Base-by-base conservation (phyloP, 768 basidiomycete species). In the Mycena venus region DNA sequence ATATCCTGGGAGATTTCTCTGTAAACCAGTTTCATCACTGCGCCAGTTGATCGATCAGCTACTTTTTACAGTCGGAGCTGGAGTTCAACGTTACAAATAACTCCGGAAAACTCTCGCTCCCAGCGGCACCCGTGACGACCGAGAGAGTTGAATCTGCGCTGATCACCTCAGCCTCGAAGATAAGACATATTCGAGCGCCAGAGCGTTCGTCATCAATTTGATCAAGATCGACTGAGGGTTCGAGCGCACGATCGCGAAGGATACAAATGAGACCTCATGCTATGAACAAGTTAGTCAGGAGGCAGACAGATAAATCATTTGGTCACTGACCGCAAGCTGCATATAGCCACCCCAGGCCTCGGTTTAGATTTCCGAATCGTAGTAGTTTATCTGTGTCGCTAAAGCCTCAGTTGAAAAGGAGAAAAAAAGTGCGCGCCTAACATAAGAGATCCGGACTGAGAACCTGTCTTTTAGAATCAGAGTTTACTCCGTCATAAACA, bases 221-320 rank as follows among this genome's bases (percentile, higher is more conserved):
- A n/a, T n/a, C n/a, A n/a, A n/a, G n/a, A n/a, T n/a, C n/a, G n/a
- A n/a, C n/a, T n/a, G n/a, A n/a, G 36, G 61, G 23, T 64, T 49
- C 23, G 19, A 58, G 9, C 0, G 51, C 51, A 23, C n/a, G 2
- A 8, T 73, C 47, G 47, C 40, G 44, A 25, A 73, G 72, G 5
- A 73, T 51, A 8, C 44, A 47, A 5, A 73, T 21, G 21, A 73
- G 72, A n/a, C 49, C 72, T 29, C 21, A 29, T 73, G 72, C 72
- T 73, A 38, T 5, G 58, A 1, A 23, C 23, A 11, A 42, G 6
- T 14, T 27, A 38, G 0, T 17, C 14, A 34, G 21, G 21, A 36
- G 7, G 11, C 11, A 6, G n/a, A n/a, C n/a, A n/a, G n/a, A n/a
- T n/a, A n/a, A n/a, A 19, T 23, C 11, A 23, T n/a, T 23, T 15